A percentile compares a stretch with the other conserved stretches of the same genome.
Evolutionary conservation across 257 asterid species (phyloP).

Genomic region (Knoxia roxburghii): DNA sequence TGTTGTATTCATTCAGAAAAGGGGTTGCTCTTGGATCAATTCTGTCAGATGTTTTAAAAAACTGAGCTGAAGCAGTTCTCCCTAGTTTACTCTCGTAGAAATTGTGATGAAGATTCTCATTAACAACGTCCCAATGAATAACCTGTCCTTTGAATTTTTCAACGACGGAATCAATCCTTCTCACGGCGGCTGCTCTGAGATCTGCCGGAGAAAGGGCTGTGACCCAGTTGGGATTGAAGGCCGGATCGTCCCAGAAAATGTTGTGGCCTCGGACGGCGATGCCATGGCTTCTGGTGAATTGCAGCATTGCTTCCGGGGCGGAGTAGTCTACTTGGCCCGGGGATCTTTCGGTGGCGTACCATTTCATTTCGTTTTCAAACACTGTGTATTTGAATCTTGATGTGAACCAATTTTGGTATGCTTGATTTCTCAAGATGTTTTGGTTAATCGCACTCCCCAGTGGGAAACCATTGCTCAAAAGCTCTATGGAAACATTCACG

Average conservation of each 20-base stretch:
- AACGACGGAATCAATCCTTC: constrained; percentile 29
- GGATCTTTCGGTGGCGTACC: neutral
- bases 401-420: neutral
- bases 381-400: constrained; percentile 4
- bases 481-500: no score
- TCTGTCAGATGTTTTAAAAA: constrained; percentile 25
- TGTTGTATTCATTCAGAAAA: constrained; percentile 60
- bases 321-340: neutral
- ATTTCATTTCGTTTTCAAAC: neutral
- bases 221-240: constrained; percentile 42
- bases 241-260: constrained; percentile 53
- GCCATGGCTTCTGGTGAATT: neutral
- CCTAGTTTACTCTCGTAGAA: constrained; percentile 46
- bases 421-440: neutral
- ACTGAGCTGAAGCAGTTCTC: constrained; percentile 29
- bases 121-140: constrained; percentile 68
- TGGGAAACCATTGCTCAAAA: neutral
- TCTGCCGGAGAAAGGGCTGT: constrained; percentile 18
- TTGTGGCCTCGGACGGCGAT: constrained; percentile 52
- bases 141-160: constrained; percentile 33
- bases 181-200: constrained; percentile 27
- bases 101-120: constrained; percentile 51
- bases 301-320: constrained; percentile 35
- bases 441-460: neutral
- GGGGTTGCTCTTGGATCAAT: constrained; percentile 36